Evolutionary conservation across 1,284 basidiomycete species (phyloP).

Genomic region (Schizophyllum amplum): DNA sequence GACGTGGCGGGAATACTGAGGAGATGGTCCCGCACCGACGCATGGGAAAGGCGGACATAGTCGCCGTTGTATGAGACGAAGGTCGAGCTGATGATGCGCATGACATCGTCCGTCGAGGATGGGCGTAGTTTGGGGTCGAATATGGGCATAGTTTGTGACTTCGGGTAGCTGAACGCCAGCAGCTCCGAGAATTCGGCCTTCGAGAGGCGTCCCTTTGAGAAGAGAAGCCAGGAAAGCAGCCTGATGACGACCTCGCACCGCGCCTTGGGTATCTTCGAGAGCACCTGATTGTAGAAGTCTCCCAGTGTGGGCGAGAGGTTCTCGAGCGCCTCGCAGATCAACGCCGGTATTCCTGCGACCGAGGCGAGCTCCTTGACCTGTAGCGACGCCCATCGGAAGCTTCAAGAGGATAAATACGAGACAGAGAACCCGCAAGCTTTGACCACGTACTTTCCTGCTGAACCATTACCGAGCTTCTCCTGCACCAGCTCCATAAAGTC

Average conservation of each 20-base stretch:
- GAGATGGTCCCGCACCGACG: not conserved
- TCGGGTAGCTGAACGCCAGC: not conserved
- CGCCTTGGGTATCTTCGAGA: not conserved
- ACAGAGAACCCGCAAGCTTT: too few species aligned
- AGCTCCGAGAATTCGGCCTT: not conserved
- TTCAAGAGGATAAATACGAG: not conserved
- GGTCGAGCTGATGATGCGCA: not conserved
- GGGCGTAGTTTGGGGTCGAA: not conserved
- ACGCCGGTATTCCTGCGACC: not conserved
- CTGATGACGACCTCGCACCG: not conserved
- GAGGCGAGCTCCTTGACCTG: not conserved
- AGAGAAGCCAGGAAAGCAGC: not conserved
- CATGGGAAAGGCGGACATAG: not conserved
- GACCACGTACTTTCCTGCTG: not conserved
- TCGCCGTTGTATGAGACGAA: not conserved
- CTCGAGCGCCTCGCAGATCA: not conserved
- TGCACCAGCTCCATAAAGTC: not conserved
- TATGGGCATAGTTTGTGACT: not conserved
- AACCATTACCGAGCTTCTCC: not conserved
- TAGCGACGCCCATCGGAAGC: not conserved
- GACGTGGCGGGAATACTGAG: not conserved
- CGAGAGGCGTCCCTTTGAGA: not conserved
- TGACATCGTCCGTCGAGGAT: not conserved
- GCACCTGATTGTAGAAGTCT: not conserved
- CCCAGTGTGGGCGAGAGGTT: not conserved